Base-by-base conservation (phyloP, 768 basidiomycete species). In the Calocera cornea region DNA sequence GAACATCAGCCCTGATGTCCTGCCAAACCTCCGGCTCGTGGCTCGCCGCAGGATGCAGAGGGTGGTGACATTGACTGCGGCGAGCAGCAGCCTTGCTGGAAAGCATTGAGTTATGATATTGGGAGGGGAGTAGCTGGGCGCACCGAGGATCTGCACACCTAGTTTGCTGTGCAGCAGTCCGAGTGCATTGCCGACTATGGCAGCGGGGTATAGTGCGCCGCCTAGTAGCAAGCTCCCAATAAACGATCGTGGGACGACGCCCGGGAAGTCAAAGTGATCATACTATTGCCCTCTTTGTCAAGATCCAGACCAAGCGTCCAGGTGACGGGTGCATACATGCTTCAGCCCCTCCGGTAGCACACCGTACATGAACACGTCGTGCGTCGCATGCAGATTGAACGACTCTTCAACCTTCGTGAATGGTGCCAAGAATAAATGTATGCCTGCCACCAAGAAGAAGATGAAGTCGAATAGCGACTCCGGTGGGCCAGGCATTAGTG, bases 361-460 rank as follows among this genome's bases (percentile, higher is more conserved):
- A 1, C 94, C 93, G 72, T 92, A 87, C 78, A 87, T 83, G 33
- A 97, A 78, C 29, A 92, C 79, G 76, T 99, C 97, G 73, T 97
- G 92, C 0, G 82, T 83, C 0, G 92, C 94, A 74, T 98, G 97
- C 10, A 98, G 82, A 71, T 89, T 94, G 81, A 97, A 97, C 73
- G 89, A 90, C 78, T 99, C 97, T 76, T 99, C 97, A 33, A 99
- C 97, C 78, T 99, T 99, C 2, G 91, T 90, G 75, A 89, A 92
- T 0, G 97, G 95, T 1, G 90, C 84, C 1, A 91, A 78, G 29
- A 89, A 71, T 60, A 95, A 88, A 70, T 95, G 88, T 0, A 68
- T 10, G 17, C 40, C 22, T 16, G 69, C 44, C 19, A 71, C 54
- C 1, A 66, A 29, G 64, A 66, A 71, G 19, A 71, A 64, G 16